Conservation (phyloP, 768 basidiomycete species). For the Tephrocybe rancida region DNA sequence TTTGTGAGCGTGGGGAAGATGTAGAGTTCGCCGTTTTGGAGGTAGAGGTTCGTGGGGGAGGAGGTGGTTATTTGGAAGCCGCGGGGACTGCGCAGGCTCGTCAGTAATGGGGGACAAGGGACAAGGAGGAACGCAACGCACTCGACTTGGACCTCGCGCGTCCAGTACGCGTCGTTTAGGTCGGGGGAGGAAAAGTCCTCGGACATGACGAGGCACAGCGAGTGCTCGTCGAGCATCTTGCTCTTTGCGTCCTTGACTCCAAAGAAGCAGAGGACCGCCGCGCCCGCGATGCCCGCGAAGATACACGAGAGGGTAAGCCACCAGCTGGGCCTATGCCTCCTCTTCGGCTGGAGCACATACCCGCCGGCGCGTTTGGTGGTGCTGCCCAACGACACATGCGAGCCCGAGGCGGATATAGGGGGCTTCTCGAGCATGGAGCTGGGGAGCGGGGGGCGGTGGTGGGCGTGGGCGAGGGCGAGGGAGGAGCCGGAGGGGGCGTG, state of each 20-base stretch:
- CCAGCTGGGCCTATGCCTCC: constrained; percentile 33
- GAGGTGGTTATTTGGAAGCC: constrained; percentile 82
- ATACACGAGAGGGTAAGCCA: constrained; percentile 55
- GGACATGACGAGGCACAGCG: constrained; percentile 65
- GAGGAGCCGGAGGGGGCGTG: constrained; percentile 24
- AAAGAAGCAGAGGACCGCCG: constrained; percentile 55
- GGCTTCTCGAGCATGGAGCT: constrained; percentile 48
- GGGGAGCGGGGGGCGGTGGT: constrained; percentile 49
- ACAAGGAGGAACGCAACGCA: constrained; percentile 27
- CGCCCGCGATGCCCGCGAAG: constrained; percentile 54
- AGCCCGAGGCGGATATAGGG: neutral
- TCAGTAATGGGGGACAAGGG: constrained; percentile 2
- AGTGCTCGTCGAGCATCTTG: constrained; percentile 39
- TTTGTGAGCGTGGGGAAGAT: constrained; percentile 81
- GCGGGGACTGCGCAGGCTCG: constrained; percentile 44
- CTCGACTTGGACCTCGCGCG: constrained; percentile 70
- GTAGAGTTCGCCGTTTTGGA: constrained; percentile 71
- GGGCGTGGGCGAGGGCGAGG: constrained; percentile 38
- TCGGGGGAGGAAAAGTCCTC: constrained; percentile 61
- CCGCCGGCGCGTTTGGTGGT: neutral
- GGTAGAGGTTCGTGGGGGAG: constrained; percentile 62
- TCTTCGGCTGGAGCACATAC: neutral
- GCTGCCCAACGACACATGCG: neutral
- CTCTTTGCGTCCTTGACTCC: constrained; percentile 45
- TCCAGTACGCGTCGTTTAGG: constrained; percentile 59